Percentiles rank a stretch among this genome's conserved stretches.
Evolutionary conservation across 768 basidiomycete species (phyloP).

Genomic region (Hypholoma fasciculare): DNA sequence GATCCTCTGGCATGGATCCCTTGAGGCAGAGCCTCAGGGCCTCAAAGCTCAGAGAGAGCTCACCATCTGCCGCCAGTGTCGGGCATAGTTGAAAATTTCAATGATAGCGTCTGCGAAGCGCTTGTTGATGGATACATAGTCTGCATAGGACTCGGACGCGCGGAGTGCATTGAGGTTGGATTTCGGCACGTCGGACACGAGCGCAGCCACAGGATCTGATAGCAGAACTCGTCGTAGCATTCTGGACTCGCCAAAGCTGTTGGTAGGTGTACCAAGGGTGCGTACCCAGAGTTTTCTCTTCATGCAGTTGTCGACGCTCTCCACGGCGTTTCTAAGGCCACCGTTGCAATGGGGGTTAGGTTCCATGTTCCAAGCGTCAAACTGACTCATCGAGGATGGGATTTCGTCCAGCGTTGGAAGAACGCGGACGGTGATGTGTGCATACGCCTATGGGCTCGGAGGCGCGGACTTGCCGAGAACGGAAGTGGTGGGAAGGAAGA

Average conservation of each 20-base stretch:
- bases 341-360: slow-evolving; percentile 78
- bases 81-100: slow-evolving; percentile 74
- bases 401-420: slow-evolving; percentile 6
- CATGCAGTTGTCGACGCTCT: slow-evolving; percentile 60
- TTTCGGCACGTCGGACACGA: slow-evolving; percentile 82
- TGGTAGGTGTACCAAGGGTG: slow-evolving; percentile 72
- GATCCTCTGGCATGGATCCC: slow-evolving; percentile 63
- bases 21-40: slow-evolving; percentile 85
- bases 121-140: slow-evolving; percentile 88
- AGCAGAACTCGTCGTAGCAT: slow-evolving; percentile 88
- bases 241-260: slow-evolving; percentile 63
- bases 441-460: slow-evolving; percentile 43
- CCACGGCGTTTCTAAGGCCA: slow-evolving; percentile 80
- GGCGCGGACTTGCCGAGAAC: slow-evolving; percentile 59
- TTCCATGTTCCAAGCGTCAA: slow-evolving; percentile 48
- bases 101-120: slow-evolving; percentile 87
- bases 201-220: slow-evolving; percentile 87
- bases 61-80: slow-evolving; percentile 86
- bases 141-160: slow-evolving; percentile 77
- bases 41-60: slow-evolving; percentile 78
- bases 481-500: slow-evolving; percentile 78
- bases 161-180: slow-evolving; percentile 71
- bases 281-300: slow-evolving; percentile 62
- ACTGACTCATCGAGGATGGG: slow-evolving; percentile 10
- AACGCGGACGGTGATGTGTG: slow-evolving; percentile 34